Conservation (phyloP, 768 basidiomycete genomes). For the Phanerodontia chrysosporium region DNA sequence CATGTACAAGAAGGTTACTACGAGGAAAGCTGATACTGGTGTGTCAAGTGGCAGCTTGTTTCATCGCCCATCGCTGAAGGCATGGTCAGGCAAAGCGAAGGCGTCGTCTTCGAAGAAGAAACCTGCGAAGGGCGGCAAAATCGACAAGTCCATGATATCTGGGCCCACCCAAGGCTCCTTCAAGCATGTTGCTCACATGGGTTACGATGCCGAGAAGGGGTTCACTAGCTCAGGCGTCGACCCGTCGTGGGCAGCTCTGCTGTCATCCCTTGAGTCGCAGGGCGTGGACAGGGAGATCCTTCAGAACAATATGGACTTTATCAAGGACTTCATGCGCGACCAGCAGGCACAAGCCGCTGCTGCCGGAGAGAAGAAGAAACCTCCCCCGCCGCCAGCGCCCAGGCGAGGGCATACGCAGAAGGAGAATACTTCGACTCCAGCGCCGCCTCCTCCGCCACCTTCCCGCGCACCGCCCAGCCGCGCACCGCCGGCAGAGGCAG, state of each 20-base stretch:
- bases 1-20: slow-evolving; percentile 80
- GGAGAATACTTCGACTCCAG: slow-evolving; percentile 38
- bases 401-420: slow-evolving; percentile 26
- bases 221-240: slow-evolving; percentile 87
- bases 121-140: slow-evolving; percentile 61
- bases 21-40: slow-evolving; percentile 43
- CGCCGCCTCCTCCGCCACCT: slow-evolving; percentile 29
- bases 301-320: slow-evolving; percentile 80
- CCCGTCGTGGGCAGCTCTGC: slow-evolving; percentile 77
- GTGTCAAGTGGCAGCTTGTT: neutral
- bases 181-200: slow-evolving; percentile 92
- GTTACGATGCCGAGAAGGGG: slow-evolving; percentile 82
- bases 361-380: slow-evolving; percentile 28
- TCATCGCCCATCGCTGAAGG: neutral
- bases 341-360: slow-evolving; percentile 29
- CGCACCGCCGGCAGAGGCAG: slow-evolving; percentile 25
- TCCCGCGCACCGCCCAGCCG: slow-evolving; percentile 29
- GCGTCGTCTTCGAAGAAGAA: slow-evolving; percentile 51
- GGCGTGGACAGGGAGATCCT: slow-evolving; percentile 72
- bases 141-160: slow-evolving; percentile 92
- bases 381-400: slow-evolving; percentile 30
- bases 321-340: slow-evolving; percentile 73
- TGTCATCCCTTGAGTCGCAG: slow-evolving; percentile 56
- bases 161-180: slow-evolving; percentile 76
- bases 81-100: slow-evolving; percentile 37